Conservation (phyloP, 2,329 filamentous ascomycete genomes). For the Penicillium sp. region DNA sequence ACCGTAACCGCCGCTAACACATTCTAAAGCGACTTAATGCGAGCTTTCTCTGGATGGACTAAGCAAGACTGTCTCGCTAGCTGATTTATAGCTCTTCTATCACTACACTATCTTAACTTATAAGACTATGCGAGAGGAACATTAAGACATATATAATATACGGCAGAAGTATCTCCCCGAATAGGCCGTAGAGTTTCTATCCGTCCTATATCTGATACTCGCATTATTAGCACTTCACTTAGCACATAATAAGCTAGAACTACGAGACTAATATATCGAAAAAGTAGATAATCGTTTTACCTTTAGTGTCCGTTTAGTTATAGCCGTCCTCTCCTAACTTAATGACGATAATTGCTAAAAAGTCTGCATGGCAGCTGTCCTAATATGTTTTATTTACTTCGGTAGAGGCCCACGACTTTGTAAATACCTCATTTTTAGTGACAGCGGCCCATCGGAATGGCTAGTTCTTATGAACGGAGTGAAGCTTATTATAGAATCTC, state of each 20-base stretch:
- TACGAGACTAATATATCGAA: constrained; percentile 20
- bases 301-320: constrained; percentile 35
- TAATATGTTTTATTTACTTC: constrained; percentile 38
- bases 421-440: constrained; percentile 36
- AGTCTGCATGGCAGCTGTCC: constrained; percentile 32
- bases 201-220: constrained; percentile 34
- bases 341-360: constrained; percentile 31
- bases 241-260: constrained; percentile 19
- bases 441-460: constrained; percentile 32
- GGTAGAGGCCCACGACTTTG: constrained; percentile 28
- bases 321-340: constrained; percentile 26
- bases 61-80: constrained; percentile 23
- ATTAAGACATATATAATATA: constrained; percentile 26
- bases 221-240: constrained; percentile 33
- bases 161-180: constrained; percentile 32
- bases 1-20: background rate
- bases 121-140: constrained; percentile 21
- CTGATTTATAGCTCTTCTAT: constrained; percentile 34
- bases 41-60: constrained; percentile 8
- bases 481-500: constrained; percentile 21
- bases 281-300: constrained; percentile 37
- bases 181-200: constrained; percentile 33
- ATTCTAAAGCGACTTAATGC: constrained; percentile 16
- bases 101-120: constrained; percentile 30
- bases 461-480: constrained; percentile 34